Percentiles rank a stretch among this genome's conserved stretches.
These are phyloP conservation scores for Entomortierella chlamydospora DNA, from an alignment of 192 early-diverging fungal species.

Conservation along the genomic window DNA sequence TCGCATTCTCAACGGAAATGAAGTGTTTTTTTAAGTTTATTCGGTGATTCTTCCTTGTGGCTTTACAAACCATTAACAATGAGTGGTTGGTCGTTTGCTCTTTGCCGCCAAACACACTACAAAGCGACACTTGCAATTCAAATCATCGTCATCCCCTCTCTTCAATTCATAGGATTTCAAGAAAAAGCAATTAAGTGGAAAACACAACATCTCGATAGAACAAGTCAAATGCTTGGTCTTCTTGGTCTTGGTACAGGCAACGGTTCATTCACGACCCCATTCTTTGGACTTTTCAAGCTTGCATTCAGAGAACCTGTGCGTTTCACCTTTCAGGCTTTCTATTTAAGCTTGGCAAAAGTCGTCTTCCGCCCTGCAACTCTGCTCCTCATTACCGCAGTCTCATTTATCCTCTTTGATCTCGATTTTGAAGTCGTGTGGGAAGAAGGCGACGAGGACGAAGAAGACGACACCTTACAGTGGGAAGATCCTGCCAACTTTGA, in stretches of 20 bases:
- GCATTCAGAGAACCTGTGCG: constrained; percentile 9
- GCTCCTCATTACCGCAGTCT: constrained; percentile 19
- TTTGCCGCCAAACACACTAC: constrained; percentile 20
- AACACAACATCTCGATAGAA: no score
- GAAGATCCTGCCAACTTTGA: constrained; percentile 20
- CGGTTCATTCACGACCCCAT: constrained; percentile 23
- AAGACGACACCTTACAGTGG: constrained; percentile 21
- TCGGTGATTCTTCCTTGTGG: no score
- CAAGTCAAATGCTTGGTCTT: constrained; percentile 44
- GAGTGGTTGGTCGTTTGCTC: background rate
- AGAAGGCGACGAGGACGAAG: constrained; percentile 29
- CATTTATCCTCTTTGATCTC: constrained; percentile 36
- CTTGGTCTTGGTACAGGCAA: constrained; percentile 48
- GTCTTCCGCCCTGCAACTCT: constrained; percentile 27
- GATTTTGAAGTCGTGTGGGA: constrained; percentile 52
- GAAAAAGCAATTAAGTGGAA: no score
- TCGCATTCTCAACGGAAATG: no score
- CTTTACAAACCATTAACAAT: no score
- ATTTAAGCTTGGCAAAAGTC: constrained; percentile 24
- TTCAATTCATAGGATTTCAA: no score
- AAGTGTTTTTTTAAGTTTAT: no score
- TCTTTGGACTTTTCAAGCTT: constrained; percentile 44
- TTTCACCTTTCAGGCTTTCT: constrained; percentile 38
- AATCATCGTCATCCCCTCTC: no score
- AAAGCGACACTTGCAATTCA: no score